A percentile compares a stretch with the other conserved stretches of the same genome.
Conservation (phyloP, 2,329 filamentous ascomycete genomes). For the Atkinsonella hypoxylon region DNA sequence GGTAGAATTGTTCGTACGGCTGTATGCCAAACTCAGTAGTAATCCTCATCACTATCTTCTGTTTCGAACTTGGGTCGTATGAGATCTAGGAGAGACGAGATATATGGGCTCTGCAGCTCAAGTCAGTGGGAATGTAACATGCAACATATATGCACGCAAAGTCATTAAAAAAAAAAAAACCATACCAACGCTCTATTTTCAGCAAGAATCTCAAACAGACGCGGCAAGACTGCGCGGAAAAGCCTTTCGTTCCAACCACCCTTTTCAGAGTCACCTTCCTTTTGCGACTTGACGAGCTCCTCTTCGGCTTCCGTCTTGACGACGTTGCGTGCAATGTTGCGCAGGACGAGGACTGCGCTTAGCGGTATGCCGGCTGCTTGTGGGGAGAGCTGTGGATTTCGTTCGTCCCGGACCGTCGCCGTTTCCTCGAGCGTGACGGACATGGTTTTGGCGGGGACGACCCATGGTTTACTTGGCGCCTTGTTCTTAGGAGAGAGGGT, state of each 20-base stretch:
- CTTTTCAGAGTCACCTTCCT: conserved; percentile 29
- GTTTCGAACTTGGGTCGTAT: conserved; percentile 18
- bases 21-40: background rate
- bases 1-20: background rate
- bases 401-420: conserved; percentile 41
- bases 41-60: conserved; percentile 14
- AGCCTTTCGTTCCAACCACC: conserved; percentile 54
- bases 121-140: conserved; percentile 7
- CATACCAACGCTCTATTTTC: conserved; percentile 53
- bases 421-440: conserved; percentile 45
- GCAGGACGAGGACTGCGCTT: conserved; percentile 62
- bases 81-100: conserved; percentile 28
- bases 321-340: conserved; percentile 63
- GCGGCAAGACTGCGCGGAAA: conserved; percentile 53
- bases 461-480: conserved; percentile 25
- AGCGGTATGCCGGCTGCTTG: conserved; percentile 70
- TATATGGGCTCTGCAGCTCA: conserved; percentile 24
- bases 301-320: conserved; percentile 49
- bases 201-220: conserved; percentile 56
- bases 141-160: background rate
- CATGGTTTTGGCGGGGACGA: conserved; percentile 45
- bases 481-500: conserved; percentile 11
- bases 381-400: conserved; percentile 42
- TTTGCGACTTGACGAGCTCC: conserved; percentile 36
- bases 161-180: conserved; percentile 5